These are phyloP conservation scores for Desmodesmus armatus DNA, from an alignment of 139 green algal genomes.

Conservation along the genomic window DNA sequence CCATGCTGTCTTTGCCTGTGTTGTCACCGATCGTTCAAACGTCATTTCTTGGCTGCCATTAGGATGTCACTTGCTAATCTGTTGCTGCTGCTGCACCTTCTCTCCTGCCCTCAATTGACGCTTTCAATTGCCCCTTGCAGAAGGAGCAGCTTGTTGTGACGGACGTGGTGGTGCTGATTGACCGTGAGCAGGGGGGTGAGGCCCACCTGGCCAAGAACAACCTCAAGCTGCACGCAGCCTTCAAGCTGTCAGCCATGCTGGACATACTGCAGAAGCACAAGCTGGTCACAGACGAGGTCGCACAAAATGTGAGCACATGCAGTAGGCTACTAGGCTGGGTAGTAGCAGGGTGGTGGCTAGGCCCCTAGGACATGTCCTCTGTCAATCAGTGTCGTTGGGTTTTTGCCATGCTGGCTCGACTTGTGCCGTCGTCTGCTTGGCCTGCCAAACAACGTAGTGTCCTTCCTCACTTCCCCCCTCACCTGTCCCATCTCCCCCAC, in stretches of 20 bases:
- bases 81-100: background rate
- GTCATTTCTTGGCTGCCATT: too few species aligned
- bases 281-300: conserved; percentile 66
- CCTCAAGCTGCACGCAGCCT: conserved; percentile 87
- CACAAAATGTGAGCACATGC: too few species aligned
- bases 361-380: too few species aligned
- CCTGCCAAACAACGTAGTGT: too few species aligned
- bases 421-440: too few species aligned
- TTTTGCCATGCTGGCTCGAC: too few species aligned
- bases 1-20: too few species aligned
- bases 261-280: conserved; percentile 66
- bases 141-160: conserved; percentile 74
- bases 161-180: conserved; percentile 98
- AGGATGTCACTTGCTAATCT: background rate
- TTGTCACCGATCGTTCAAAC: too few species aligned
- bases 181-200: conserved; percentile 96
- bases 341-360: conserved; percentile 57
- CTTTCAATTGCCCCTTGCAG: conserved; percentile 14
- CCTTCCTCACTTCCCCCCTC: too few species aligned
- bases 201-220: conserved; percentile 77
- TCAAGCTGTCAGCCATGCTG: conserved; percentile 79
- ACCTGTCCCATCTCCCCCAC: too few species aligned
- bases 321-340: too few species aligned
- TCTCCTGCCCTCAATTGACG: background rate
- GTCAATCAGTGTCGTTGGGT: too few species aligned